Percentiles rank a stretch among this genome's conserved stretches.
Evolutionary conservation across 2,329 filamentous ascomycete species (phyloP).

Genomic region (Albophoma yamanashiensis): DNA sequence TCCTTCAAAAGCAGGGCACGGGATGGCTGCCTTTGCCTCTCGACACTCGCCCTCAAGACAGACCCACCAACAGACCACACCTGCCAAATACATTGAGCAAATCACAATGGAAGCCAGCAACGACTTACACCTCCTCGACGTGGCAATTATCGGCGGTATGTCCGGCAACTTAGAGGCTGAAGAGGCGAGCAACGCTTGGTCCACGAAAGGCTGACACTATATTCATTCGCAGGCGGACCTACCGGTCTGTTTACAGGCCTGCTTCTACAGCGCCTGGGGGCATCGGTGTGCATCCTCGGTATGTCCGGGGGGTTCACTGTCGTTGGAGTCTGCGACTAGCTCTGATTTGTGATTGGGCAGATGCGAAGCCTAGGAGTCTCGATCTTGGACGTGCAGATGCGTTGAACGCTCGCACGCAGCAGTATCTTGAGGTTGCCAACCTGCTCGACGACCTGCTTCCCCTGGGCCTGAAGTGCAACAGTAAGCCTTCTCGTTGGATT

Average conservation of each 20-base stretch:
- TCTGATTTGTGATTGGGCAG: constrained; percentile 10
- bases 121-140: constrained; percentile 15
- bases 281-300: constrained; percentile 29
- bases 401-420: constrained; percentile 36
- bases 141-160: constrained; percentile 26
- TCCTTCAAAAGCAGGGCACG: not conserved
- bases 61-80: not conserved
- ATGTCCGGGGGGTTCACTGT: not conserved
- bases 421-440: constrained; percentile 33
- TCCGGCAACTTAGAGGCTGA: not conserved
- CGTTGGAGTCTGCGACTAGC: not conserved
- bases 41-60: not conserved
- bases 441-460: constrained; percentile 30
- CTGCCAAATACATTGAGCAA: not conserved
- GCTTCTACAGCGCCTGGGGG: constrained; percentile 28
- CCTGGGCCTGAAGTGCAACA: constrained; percentile 36
- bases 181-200: not conserved
- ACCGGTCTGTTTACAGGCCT: constrained; percentile 34
- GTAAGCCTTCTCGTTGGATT: constrained; percentile 15
- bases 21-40: not conserved
- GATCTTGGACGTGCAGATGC: constrained; percentile 35
- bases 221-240: constrained; percentile 25
- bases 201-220: not conserved
- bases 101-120: not conserved
- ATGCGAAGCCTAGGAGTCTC: constrained; percentile 25